A percentile compares a stretch with the other conserved stretches of the same genome.
phyloP scores from a whole-genome alignment of 768 basidiomycete species.

The Pleurotus citrinopileatus region DNA sequence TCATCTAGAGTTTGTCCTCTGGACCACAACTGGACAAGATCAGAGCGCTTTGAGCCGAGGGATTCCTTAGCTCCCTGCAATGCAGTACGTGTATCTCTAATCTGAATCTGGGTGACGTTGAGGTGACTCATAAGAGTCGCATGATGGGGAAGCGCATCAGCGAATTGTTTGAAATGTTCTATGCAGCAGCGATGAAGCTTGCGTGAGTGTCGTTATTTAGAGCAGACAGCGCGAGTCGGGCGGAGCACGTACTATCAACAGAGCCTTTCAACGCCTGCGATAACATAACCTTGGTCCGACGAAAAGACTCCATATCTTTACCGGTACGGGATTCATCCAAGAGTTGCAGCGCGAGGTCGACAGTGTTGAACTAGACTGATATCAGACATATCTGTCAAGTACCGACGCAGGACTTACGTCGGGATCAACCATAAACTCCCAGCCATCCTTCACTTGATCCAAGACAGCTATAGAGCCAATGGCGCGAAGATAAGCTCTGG shows the following conservation, averaged over 20 bases:
- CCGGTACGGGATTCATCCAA: constrained; percentile 73
- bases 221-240: neutral
- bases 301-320: constrained; percentile 77
- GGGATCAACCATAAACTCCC: constrained; percentile 83
- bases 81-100: constrained; percentile 63
- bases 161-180: constrained; percentile 94
- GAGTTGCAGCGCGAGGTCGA: constrained; percentile 88
- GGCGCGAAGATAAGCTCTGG: constrained; percentile 5
- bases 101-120: constrained; percentile 68
- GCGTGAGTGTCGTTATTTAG: neutral
- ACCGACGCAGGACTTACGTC: constrained; percentile 49
- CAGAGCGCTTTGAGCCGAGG: constrained; percentile 78
- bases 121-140: constrained; percentile 74
- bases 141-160: constrained; percentile 91
- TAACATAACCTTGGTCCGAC: constrained; percentile 70
- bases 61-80: constrained; percentile 80
- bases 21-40: constrained; percentile 87
- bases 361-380: constrained; percentile 78
- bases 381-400: constrained; percentile 9
- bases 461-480: constrained; percentile 56
- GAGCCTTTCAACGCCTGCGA: constrained; percentile 83
- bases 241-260: constrained; percentile 67
- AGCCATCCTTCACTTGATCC: constrained; percentile 83
- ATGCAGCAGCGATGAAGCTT: constrained; percentile 15
- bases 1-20: constrained; percentile 91